phyloP scores from a whole-genome alignment of 2,329 filamentous ascomycete genomes.

The Polychaeton citri region DNA sequence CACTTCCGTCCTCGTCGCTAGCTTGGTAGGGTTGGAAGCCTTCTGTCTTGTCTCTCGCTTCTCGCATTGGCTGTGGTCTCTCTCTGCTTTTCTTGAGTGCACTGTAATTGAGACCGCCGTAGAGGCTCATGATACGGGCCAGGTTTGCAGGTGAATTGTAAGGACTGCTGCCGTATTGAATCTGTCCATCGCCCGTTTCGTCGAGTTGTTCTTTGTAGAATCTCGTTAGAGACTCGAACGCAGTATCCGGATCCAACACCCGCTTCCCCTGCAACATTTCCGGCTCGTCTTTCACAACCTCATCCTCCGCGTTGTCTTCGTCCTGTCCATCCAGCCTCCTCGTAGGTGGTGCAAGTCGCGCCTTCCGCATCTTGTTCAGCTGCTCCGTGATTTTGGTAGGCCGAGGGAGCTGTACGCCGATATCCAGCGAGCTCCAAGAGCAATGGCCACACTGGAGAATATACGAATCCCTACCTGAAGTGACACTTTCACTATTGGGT shows the following conservation, averaged over 20 bases:
- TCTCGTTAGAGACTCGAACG: slow-evolving; percentile 59
- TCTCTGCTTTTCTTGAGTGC: slow-evolving; percentile 52
- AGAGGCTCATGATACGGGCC: slow-evolving; percentile 82
- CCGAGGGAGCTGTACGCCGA: slow-evolving; percentile 76
- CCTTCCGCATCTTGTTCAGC: slow-evolving; percentile 18
- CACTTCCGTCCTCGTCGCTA: slow-evolving; percentile 18
- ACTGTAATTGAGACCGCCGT: slow-evolving; percentile 52
- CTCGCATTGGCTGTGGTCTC: slow-evolving; percentile 63
- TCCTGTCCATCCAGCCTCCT: too few relatives aligned
- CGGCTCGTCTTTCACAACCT: neutral
- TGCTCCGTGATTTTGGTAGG: slow-evolving; percentile 76
- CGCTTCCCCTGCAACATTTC: slow-evolving; percentile 1
- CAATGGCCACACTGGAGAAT: slow-evolving; percentile 82
- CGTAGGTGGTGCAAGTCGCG: slow-evolving; percentile 6
- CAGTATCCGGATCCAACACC: slow-evolving; percentile 49
- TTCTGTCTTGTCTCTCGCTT: slow-evolving; percentile 57
- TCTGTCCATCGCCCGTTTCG: slow-evolving; percentile 42
- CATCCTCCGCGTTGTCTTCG: neutral
- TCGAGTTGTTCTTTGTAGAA: slow-evolving; percentile 75
- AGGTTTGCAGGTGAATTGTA: slow-evolving; percentile 68
- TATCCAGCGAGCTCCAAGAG: slow-evolving; percentile 81
- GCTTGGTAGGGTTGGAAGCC: slow-evolving; percentile 47
- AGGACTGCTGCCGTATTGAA: slow-evolving; percentile 37
- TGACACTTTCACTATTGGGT: slow-evolving; percentile 5
- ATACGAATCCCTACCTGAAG: slow-evolving; percentile 31